Evolutionary conservation across 2,329 filamentous ascomycete genomes (phyloP).

Genomic region (Sporothrix inflata): DNA sequence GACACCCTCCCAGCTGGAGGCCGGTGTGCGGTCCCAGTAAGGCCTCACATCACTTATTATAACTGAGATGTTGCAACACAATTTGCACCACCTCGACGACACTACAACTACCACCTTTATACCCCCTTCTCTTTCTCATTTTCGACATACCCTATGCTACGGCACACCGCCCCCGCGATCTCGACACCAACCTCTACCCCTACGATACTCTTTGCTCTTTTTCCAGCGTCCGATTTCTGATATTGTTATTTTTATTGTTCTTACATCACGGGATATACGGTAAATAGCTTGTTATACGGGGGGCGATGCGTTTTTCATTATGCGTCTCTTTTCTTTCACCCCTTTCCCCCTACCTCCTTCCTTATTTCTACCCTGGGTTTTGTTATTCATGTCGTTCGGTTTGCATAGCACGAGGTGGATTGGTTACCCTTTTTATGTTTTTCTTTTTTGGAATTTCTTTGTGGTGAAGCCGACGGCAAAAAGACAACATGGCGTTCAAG

Average conservation of each 20-base stretch:
- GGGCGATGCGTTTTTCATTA: neutral
- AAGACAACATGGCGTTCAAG: conserved; percentile 13
- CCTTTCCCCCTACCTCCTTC: neutral
- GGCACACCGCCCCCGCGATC: neutral
- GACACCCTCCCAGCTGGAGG: conserved; percentile 43
- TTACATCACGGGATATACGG: conserved; percentile 12
- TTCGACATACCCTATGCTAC: neutral
- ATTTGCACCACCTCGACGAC: neutral
- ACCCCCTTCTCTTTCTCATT: neutral
- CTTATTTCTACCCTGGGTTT: neutral
- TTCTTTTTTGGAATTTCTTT: neutral
- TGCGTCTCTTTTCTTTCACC: neutral
- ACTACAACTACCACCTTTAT: neutral
- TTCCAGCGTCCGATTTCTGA: neutral
- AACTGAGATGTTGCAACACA: neutral
- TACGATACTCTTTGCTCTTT: neutral
- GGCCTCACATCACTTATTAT: neutral
- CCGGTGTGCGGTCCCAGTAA: conserved; percentile 38
- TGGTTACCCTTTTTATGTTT: conserved; percentile 13
- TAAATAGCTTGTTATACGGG: conserved; percentile 20
- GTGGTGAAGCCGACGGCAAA: conserved; percentile 10
- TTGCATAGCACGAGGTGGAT: conserved; percentile 27
- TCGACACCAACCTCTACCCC: neutral
- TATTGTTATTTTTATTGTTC: neutral
- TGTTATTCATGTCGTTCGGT: conserved; percentile 12